Percentiles rank a stretch among this genome's conserved stretches.
phyloP scores from a whole-genome alignment of 75 land plant genomes.

The Isoetes taiwanensis region DNA sequence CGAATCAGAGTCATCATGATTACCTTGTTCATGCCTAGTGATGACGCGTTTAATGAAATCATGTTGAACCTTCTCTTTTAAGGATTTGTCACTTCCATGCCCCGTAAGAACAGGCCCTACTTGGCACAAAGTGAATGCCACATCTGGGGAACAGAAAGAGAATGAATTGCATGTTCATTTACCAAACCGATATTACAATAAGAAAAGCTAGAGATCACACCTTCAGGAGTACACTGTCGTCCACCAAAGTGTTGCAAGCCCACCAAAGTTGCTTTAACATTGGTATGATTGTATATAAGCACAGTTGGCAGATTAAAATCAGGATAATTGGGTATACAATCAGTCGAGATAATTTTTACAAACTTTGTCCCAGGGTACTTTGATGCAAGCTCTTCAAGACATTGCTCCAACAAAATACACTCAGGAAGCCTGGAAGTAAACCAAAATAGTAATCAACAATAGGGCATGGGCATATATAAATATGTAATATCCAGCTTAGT shows the following conservation, averaged over 20 bases:
- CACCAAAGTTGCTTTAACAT: conserved; percentile 74
- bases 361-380: conserved; percentile 85
- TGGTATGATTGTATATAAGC: conserved; percentile 65
- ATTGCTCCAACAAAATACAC: conserved; percentile 50
- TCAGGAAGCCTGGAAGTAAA: conserved; percentile 45
- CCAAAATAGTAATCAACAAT: neutral
- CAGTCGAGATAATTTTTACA: conserved; percentile 94
- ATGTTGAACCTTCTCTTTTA: conserved; percentile 41
- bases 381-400: conserved; percentile 68
- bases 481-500: too few species aligned
- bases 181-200: too few species aligned
- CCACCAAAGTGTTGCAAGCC: conserved; percentile 71
- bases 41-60: conserved; percentile 59
- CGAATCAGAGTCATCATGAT: conserved; percentile 49
- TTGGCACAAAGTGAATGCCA: conserved; percentile 74
- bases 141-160: conserved; percentile 51
- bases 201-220: conserved; percentile 14
- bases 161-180: too few species aligned
- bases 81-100: conserved; percentile 40
- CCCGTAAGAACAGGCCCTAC: conserved; percentile 76
- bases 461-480: too few species aligned
- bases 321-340: conserved; percentile 91
- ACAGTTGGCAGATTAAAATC: conserved; percentile 82
- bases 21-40: conserved; percentile 48
- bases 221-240: conserved; percentile 77